A percentile compares a stretch with the other conserved stretches of the same genome.
phyloP scores from a whole-genome alignment of 495 filamentous ascomycete genomes.

The Sordaria brevicollis region DNA sequence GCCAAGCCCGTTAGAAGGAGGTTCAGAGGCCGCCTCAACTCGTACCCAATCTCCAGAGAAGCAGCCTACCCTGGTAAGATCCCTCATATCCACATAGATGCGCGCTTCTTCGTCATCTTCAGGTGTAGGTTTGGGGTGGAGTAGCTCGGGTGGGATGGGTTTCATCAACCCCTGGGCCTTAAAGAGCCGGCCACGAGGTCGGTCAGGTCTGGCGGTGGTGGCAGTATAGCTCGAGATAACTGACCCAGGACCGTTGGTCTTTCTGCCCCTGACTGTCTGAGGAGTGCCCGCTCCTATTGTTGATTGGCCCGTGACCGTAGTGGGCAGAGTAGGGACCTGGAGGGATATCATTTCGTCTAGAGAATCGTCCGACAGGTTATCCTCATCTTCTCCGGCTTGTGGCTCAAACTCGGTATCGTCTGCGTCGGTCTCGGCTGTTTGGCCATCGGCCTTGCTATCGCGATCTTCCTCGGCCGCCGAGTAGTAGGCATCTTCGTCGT shows the following conservation, averaged over 20 bases:
- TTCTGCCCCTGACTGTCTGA: conserved; percentile 48
- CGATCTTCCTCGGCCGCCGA: conserved; percentile 70
- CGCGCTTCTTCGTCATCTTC: conserved; percentile 81
- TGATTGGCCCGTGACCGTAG: conserved; percentile 56
- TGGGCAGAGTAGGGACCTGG: conserved; percentile 62
- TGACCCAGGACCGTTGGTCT: conserved; percentile 64
- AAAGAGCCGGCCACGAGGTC: conserved; percentile 51
- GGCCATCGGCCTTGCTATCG: conserved; percentile 30
- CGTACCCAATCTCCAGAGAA: conserved; percentile 98
- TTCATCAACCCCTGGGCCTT: conserved; percentile 66
- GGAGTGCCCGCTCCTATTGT: conserved; percentile 64
- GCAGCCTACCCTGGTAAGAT: conserved; percentile 78
- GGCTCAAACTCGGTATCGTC: conserved; percentile 43
- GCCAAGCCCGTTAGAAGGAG: conserved; percentile 47
- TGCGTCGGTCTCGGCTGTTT: conserved; percentile 31
- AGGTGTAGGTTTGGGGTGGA: conserved; percentile 68
- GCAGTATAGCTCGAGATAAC: conserved; percentile 78
- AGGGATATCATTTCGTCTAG: conserved; percentile 78
- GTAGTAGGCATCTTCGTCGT: conserved; percentile 72
- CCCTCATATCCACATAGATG: conserved; percentile 77
- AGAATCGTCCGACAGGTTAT: conserved; percentile 64
- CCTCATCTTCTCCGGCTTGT: conserved; percentile 47
- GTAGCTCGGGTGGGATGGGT: conserved; percentile 61
- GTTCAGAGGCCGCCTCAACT: conserved; percentile 61
- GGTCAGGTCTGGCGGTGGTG: conserved; percentile 60